phyloP scores from a whole-genome alignment of 1,284 basidiomycete genomes.

The Leccinum brunneo-olivaceum region DNA sequence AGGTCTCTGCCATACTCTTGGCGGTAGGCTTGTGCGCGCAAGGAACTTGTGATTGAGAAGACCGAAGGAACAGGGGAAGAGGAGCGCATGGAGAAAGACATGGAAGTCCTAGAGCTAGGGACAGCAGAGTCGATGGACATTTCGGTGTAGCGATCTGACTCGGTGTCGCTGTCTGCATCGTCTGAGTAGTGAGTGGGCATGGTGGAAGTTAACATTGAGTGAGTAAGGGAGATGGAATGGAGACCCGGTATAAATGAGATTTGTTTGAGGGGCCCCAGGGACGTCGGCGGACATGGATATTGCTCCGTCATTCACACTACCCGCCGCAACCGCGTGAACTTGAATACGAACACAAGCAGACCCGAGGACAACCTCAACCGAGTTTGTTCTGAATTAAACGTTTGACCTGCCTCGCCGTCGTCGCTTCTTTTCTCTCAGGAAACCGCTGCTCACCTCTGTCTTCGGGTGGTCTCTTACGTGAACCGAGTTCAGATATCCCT shows the following conservation, averaged over 20 bases:
- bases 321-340: slow-evolving; percentile 30
- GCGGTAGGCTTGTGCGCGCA: slow-evolving; percentile 51
- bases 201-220: slow-evolving; percentile 16
- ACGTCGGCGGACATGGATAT: slow-evolving; percentile 30
- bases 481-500: slow-evolving; percentile 3
- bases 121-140: slow-evolving; percentile 36
- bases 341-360: slow-evolving; percentile 12
- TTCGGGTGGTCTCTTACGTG: slow-evolving; percentile 13
- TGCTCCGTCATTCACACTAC: slow-evolving; percentile 26
- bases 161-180: slow-evolving; percentile 29
- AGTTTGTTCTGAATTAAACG: slow-evolving; percentile 3
- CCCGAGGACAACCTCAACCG: slow-evolving; percentile 19
- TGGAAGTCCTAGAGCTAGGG: slow-evolving; percentile 45
- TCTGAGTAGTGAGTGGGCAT: slow-evolving; percentile 15
- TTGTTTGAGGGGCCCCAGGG: slow-evolving; percentile 9
- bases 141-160: slow-evolving; percentile 29
- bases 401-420: slow-evolving; percentile 1
- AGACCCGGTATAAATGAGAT: slow-evolving; percentile 25
- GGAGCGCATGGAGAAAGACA: slow-evolving; percentile 48
- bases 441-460: background rate
- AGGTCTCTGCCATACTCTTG: slow-evolving; percentile 63
- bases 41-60: slow-evolving; percentile 57
- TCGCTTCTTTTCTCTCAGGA: slow-evolving; percentile 11
- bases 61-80: slow-evolving; percentile 62
- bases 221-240: slow-evolving; percentile 3